phyloP scores from a whole-genome alignment of 169 alveolate species.

The Cyclospora cayetanensis region DNA sequence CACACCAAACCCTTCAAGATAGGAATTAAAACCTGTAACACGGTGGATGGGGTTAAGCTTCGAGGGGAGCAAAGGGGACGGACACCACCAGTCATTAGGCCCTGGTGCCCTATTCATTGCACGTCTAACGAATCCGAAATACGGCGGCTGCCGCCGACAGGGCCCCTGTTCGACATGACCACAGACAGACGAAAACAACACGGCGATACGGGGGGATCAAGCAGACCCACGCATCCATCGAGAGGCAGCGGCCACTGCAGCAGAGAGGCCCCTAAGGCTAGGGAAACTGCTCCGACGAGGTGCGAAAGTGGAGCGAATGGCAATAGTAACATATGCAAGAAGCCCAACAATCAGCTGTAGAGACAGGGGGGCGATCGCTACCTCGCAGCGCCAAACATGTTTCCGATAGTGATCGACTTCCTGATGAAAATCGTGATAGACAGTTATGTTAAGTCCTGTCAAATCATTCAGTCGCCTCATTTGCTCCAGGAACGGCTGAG shows the following conservation, averaged over 20 bases:
- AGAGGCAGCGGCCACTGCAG: neutral
- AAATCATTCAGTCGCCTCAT: constrained; percentile 89
- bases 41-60: neutral
- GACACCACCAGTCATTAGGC: constrained; percentile 92
- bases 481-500: constrained; percentile 86
- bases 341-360: neutral
- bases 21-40: neutral
- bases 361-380: neutral
- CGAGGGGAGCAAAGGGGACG: constrained; percentile 31
- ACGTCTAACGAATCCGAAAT: constrained; percentile 92
- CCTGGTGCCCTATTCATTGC: constrained; percentile 93
- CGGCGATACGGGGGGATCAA: neutral
- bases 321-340: neutral
- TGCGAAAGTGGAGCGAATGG: neutral
- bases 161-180: constrained; percentile 83
- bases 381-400: constrained; percentile 95
- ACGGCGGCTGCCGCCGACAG: constrained; percentile 91
- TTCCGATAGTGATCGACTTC: constrained; percentile 91
- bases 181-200: neutral
- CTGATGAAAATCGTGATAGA: constrained; percentile 92
- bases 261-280: neutral
- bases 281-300: neutral
- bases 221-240: neutral
- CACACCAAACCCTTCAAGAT: too few species aligned
- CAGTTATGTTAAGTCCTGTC: constrained; percentile 91